These are phyloP conservation scores for Ochromonas danica DNA, from an alignment of 108 stramenopile genomes.

Conservation along the genomic window DNA sequence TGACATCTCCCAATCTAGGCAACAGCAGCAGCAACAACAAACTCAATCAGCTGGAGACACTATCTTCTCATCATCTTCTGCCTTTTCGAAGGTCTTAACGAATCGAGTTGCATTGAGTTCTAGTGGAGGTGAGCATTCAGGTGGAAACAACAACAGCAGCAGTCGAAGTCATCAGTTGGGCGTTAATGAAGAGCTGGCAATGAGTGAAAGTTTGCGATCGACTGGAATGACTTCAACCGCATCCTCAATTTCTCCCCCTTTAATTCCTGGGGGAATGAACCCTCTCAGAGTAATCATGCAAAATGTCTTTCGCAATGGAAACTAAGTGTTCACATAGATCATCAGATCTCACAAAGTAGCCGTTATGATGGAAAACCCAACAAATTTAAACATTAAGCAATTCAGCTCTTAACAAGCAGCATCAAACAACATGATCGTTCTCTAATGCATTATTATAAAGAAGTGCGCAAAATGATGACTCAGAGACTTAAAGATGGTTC, in stretches of 20 bases:
- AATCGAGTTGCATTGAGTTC: too few species aligned
- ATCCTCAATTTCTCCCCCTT: too few species aligned
- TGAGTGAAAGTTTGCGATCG: background rate
- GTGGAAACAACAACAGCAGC: background rate
- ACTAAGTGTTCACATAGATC: background rate
- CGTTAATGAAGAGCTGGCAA: background rate
- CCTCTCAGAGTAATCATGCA: constrained; percentile 10
- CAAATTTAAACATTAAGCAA: too few species aligned
- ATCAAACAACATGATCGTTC: too few species aligned
- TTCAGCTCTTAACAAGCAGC: too few species aligned
- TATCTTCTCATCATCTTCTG: background rate
- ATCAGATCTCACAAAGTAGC: too few species aligned
- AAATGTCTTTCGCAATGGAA: background rate
- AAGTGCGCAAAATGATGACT: too few species aligned
- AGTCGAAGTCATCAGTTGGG: background rate
- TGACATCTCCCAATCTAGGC: background rate
- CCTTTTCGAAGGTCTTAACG: too few species aligned
- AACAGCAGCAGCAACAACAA: background rate
- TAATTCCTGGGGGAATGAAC: background rate
- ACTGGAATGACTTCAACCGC: background rate
- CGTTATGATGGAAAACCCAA: too few species aligned
- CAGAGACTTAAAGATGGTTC: too few species aligned
- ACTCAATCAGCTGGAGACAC: background rate
- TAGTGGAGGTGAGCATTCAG: background rate
- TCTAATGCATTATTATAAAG: too few species aligned